Conservation (phyloP, 441 rosid species). For the Gossypium trilobum region DNA sequence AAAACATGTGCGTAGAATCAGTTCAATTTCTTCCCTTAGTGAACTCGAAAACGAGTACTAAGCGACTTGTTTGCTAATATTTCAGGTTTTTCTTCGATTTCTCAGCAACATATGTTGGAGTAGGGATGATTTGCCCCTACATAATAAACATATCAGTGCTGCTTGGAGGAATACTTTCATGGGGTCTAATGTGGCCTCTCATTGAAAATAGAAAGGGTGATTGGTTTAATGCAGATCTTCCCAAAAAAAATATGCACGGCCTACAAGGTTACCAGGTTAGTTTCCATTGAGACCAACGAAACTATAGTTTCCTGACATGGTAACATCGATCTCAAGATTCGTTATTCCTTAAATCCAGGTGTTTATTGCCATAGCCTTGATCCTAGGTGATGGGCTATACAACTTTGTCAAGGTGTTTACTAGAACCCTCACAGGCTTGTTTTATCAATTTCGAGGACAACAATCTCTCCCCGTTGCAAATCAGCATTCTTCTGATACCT, state of each 20-base stretch:
- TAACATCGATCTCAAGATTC: slow-evolving; percentile 9
- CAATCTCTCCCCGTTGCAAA: slow-evolving; percentile 33
- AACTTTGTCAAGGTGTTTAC: slow-evolving; percentile 68
- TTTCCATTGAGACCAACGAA: slow-evolving; percentile 4
- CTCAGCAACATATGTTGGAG: slow-evolving; percentile 84
- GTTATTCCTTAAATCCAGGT: slow-evolving; percentile 35
- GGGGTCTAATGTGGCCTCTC: slow-evolving; percentile 96
- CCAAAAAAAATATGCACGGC: slow-evolving; percentile 41
- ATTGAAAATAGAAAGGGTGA: slow-evolving; percentile 64
- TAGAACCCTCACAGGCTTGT: slow-evolving; percentile 53
- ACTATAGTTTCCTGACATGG: not conserved
- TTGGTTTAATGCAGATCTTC: slow-evolving; percentile 48
- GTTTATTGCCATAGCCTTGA: slow-evolving; percentile 74
- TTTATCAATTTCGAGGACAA: slow-evolving; percentile 32
- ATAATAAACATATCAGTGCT: slow-evolving; percentile 64
- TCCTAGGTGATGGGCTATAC: slow-evolving; percentile 79
- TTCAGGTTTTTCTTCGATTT: slow-evolving; percentile 83
- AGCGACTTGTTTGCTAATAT: not conserved
- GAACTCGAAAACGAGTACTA: not conserved
- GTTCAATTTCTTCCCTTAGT: not conserved
- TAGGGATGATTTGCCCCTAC: slow-evolving; percentile 95
- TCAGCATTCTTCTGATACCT: slow-evolving; percentile 23
- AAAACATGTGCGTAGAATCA: slow-evolving; percentile 39
- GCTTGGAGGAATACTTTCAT: slow-evolving; percentile 74
- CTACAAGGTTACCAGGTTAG: slow-evolving; percentile 71